Evolutionary conservation across 2,329 filamentous ascomycete species (phyloP).

Genomic region (Biscogniauxia sp.): DNA sequence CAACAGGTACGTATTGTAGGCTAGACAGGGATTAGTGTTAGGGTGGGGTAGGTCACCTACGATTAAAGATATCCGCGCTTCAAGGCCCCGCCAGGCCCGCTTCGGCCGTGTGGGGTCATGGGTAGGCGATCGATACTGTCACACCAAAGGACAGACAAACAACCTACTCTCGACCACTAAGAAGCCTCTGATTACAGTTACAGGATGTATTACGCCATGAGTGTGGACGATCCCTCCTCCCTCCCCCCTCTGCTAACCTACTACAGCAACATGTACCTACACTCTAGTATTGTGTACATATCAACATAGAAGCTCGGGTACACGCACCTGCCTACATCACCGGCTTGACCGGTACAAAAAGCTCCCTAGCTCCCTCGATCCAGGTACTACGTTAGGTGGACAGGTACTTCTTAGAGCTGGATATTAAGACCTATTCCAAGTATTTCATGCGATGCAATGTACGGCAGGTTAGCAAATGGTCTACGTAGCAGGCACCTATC

Average conservation of each 20-base stretch:
- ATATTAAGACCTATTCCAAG: not conserved
- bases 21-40: too few species aligned
- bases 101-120: not conserved
- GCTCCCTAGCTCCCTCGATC: too few species aligned
- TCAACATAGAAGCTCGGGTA: not conserved
- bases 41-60: not conserved
- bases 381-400: too few species aligned
- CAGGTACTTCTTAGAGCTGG: not conserved
- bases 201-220: constrained; percentile 18
- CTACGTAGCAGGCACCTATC: too few species aligned
- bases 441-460: not conserved
- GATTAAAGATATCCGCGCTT: not conserved
- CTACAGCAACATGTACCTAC: not conserved
- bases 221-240: not conserved
- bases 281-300: not conserved
- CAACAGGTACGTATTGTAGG: too few species aligned
- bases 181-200: constrained; percentile 27
- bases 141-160: constrained; percentile 1
- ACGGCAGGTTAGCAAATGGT: not conserved
- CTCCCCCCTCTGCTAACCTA: not conserved
- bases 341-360: not conserved
- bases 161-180: constrained; percentile 25
- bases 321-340: not conserved
- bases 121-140: not conserved
- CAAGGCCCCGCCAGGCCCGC: not conserved